A percentile compares a stretch with the other conserved stretches of the same genome.
These are phyloP conservation scores for Skeletonema marinoi DNA, from an alignment of 108 stramenopile genomes.

Conservation along the genomic window DNA sequence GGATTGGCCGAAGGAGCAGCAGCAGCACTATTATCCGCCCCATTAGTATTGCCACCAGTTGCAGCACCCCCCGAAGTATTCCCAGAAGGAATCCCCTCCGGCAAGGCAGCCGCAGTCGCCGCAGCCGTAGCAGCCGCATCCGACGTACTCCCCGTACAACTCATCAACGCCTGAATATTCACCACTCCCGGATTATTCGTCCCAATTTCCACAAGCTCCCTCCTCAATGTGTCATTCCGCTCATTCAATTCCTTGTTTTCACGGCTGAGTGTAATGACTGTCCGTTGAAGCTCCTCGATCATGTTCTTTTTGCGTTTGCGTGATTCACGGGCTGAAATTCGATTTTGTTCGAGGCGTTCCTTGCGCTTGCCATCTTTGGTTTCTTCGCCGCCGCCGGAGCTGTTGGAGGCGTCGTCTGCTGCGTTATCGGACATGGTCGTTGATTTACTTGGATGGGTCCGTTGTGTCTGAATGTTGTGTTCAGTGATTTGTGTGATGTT, in stretches of 20 bases:
- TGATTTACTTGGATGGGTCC: neutral
- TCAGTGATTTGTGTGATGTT: too few relatives aligned
- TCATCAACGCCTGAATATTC: constrained; percentile 73
- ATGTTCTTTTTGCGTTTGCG: constrained; percentile 89
- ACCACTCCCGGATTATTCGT: constrained; percentile 81
- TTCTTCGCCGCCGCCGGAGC: constrained; percentile 12
- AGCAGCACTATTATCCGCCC: neutral
- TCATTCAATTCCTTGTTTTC: constrained; percentile 90
- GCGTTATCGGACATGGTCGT: constrained; percentile 4
- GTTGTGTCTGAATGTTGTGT: too few relatives aligned
- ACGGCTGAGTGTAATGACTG: constrained; percentile 78
- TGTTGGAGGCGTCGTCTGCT: constrained; percentile 11
- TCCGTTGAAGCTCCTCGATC: constrained; percentile 90
- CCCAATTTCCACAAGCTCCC: constrained; percentile 81
- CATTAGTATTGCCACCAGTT: neutral
- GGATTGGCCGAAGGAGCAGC: constrained; percentile 24
- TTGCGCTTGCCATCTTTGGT: constrained; percentile 61
- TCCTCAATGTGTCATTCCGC: constrained; percentile 68
- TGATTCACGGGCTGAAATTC: constrained; percentile 86
- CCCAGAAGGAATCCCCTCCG: neutral
- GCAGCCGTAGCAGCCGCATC: neutral
- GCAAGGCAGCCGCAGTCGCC: neutral
- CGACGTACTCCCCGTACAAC: constrained; percentile 4
- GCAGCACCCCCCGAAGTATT: neutral
- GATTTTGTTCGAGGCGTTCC: constrained; percentile 90